Percentiles rank a stretch among this genome's conserved stretches.
Conservation (phyloP, 768 basidiomycete species). For the Pisolithus marmoratus region DNA sequence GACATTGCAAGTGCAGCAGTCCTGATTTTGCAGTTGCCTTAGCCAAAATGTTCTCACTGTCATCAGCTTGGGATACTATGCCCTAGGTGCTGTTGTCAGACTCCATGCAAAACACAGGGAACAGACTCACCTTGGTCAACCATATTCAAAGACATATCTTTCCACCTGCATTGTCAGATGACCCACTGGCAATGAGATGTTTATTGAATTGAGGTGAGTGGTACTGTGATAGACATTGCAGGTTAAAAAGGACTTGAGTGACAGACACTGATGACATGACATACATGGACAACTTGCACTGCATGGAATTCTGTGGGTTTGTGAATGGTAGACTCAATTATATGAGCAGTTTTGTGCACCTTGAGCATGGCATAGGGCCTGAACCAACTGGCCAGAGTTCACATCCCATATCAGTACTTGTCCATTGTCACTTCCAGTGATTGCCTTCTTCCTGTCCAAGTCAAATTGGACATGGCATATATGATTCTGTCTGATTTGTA, state of each 20-base stretch:
- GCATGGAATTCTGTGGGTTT: neutral
- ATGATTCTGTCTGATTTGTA: neutral
- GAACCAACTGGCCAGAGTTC: neutral
- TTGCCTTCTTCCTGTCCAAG: neutral
- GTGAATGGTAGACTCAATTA: neutral
- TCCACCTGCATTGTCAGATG: neutral
- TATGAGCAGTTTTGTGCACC: neutral
- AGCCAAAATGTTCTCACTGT: too few species aligned
- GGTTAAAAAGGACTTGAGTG: neutral
- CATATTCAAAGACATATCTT: neutral
- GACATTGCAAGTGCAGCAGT: too few species aligned
- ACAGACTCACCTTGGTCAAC: neutral
- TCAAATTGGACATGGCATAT: neutral
- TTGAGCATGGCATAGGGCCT: neutral
- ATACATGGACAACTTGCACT: neutral
- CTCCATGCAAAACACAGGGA: too few species aligned
- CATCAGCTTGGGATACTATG: too few species aligned
- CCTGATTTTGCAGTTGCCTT: too few species aligned
- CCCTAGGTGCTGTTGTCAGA: too few species aligned
- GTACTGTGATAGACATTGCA: neutral
- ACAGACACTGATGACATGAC: too few species aligned
- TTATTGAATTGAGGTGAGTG: neutral
- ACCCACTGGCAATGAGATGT: neutral
- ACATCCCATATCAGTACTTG: constrained; percentile 1
- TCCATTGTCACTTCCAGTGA: constrained; percentile 1